phyloP scores from a whole-genome alignment of 140 eudicot species.

The Bidens hawaiensis region DNA sequence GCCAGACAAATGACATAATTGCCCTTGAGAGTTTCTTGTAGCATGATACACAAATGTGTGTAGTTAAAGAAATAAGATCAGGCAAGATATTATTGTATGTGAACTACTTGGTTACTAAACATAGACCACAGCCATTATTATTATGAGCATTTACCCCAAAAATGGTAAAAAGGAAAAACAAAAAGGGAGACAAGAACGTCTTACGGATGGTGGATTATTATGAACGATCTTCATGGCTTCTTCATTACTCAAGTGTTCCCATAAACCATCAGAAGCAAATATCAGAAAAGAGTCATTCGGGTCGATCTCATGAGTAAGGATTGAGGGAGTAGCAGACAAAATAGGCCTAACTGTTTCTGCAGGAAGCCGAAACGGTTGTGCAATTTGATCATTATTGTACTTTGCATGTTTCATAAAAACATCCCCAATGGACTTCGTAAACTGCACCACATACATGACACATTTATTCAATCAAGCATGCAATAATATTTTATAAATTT shows the following conservation, averaged over 20 bases:
- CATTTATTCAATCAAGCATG: neutral
- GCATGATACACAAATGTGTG: no score
- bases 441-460: conserved; percentile 32
- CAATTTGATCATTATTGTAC: conserved; percentile 50
- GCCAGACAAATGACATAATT: no score
- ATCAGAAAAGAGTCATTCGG: neutral
- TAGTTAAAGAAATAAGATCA: no score
- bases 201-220: neutral
- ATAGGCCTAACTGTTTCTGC: conserved; percentile 58
- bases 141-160: no score
- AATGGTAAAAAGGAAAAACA: no score
- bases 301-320: conserved; percentile 38
- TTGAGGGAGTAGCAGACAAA: conserved; percentile 55
- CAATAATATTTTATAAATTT: neutral
- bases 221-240: neutral
- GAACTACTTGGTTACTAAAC: no score
- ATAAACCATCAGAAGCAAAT: neutral
- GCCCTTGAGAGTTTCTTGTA: no score
- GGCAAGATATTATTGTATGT: no score
- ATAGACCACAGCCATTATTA: no score
- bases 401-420: conserved; percentile 60
- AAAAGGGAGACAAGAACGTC: no score
- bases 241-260: neutral
- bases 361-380: conserved; percentile 56
- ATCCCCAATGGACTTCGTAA: conserved; percentile 75